A percentile compares a stretch with the other conserved stretches of the same genome.
Evolutionary conservation across 139 green algal genomes (phyloP).

Genomic region (Yamagishiella unicocca): DNA sequence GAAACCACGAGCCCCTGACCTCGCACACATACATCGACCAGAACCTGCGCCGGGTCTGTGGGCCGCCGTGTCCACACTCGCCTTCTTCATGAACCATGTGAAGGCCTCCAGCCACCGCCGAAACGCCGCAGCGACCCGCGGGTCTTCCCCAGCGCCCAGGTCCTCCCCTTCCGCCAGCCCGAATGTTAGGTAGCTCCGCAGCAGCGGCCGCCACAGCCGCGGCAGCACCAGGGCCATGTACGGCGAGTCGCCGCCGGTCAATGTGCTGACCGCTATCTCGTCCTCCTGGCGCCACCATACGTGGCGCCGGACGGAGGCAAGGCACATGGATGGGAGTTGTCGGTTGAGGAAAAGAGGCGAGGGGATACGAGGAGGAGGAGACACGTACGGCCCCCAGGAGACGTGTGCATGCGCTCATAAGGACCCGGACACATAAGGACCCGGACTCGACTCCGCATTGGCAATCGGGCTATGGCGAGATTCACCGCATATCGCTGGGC

Average conservation of each 20-base stretch:
- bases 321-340: too few relatives aligned
- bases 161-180: background rate
- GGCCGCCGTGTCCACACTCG: background rate
- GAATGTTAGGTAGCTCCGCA: slow-evolving; percentile 31
- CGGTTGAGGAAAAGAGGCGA: too few relatives aligned
- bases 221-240: slow-evolving; percentile 75
- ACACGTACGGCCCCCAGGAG: too few relatives aligned
- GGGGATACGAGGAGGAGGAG: too few relatives aligned
- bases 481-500: too few relatives aligned
- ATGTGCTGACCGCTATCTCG: slow-evolving; percentile 70
- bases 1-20: too few relatives aligned
- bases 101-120: slow-evolving; percentile 59
- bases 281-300: slow-evolving; percentile 68
- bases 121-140: slow-evolving; percentile 37
- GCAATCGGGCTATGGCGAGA: too few relatives aligned
- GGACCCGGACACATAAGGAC: too few relatives aligned
- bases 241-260: slow-evolving; percentile 69
- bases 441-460: too few relatives aligned
- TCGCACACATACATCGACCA: too few relatives aligned
- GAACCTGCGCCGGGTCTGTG: background rate
- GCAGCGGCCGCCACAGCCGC: slow-evolving; percentile 20
- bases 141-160: background rate
- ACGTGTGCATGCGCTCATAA: too few relatives aligned
- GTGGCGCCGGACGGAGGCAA: too few relatives aligned
- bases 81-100: slow-evolving; percentile 71